A percentile compares a stretch with the other conserved stretches of the same genome.
Evolutionary conservation across 768 basidiomycete species (phyloP).

Genomic region (Naganishia friedmannii): DNA sequence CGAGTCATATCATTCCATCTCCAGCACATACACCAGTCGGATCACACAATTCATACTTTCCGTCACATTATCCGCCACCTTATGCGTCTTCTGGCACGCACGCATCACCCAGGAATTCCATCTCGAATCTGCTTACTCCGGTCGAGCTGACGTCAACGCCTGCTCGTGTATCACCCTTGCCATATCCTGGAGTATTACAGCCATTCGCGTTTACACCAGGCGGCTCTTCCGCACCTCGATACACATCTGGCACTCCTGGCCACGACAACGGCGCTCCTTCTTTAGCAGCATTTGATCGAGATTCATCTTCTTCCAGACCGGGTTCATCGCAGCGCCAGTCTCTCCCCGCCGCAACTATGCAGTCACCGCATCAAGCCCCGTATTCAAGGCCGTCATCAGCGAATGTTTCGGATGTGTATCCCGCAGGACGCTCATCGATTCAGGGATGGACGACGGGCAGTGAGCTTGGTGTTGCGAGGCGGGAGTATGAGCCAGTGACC

Average conservation of each 20-base stretch:
- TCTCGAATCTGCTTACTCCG: not conserved
- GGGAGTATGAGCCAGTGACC: not conserved
- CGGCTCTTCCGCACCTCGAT: not conserved
- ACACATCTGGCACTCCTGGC: not conserved
- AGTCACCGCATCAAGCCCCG: not conserved
- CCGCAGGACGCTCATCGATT: not conserved
- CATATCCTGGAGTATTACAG: not conserved
- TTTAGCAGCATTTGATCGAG: not conserved
- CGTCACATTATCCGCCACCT: not conserved
- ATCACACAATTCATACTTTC: not conserved
- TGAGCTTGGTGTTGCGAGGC: not conserved
- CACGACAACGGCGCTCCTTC: not conserved
- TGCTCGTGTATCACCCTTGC: not conserved
- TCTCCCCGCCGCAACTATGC: not conserved
- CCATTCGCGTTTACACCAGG: constrained; percentile 14
- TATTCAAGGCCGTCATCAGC: not conserved
- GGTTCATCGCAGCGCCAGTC: not conserved
- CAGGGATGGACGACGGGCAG: constrained; percentile 7
- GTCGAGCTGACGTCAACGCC: not conserved
- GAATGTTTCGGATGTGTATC: not conserved
- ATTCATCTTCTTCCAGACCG: not conserved
- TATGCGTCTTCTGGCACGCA: not conserved
- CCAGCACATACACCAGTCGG: not conserved
- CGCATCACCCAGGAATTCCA: not conserved
- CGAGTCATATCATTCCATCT: not conserved